A percentile compares a stretch with the other conserved stretches of the same genome.
Conservation (phyloP, 129 eudicot genomes). For the Dittrichia graveolens region DNA sequence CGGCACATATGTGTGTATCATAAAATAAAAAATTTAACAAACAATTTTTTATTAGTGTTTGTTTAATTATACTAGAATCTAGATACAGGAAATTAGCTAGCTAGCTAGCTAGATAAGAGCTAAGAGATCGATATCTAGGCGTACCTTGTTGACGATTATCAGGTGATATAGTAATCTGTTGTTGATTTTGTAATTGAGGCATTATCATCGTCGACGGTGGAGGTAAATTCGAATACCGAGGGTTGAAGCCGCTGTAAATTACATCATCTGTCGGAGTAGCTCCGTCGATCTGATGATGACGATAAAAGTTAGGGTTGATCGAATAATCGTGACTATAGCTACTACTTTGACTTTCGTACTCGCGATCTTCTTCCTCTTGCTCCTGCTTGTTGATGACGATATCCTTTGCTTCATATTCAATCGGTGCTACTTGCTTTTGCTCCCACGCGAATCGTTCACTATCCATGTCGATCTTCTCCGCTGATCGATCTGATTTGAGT, state of each 20-base stretch:
- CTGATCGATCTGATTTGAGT: constrained; percentile 14
- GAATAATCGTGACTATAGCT: constrained; percentile 25
- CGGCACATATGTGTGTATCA: neutral
- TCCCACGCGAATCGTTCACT: constrained; percentile 15
- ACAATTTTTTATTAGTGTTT: too few species aligned
- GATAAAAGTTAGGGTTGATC: neutral
- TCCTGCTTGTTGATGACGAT: neutral
- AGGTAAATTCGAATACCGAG: constrained; percentile 15
- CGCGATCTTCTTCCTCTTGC: constrained; percentile 20
- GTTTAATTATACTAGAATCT: too few species aligned
- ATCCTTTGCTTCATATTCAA: neutral
- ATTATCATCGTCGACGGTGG: constrained; percentile 33
- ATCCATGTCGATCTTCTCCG: constrained; percentile 27
- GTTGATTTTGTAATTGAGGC: constrained; percentile 35
- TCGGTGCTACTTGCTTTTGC: constrained; percentile 12
- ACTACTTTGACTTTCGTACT: constrained; percentile 18
- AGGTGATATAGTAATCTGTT: constrained; percentile 19
- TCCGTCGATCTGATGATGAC: constrained; percentile 34
- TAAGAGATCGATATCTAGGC: too few species aligned
- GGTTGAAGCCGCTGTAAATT: constrained; percentile 13
- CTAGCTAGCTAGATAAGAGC: too few species aligned
- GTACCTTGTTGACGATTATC: constrained; percentile 39
- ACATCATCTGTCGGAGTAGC: constrained; percentile 19
- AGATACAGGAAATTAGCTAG: too few species aligned
- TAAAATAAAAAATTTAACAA: too few species aligned